Base-by-base conservation (phyloP, 2,329 filamentous ascomycete species). In the Epichloe festucae region DNA sequence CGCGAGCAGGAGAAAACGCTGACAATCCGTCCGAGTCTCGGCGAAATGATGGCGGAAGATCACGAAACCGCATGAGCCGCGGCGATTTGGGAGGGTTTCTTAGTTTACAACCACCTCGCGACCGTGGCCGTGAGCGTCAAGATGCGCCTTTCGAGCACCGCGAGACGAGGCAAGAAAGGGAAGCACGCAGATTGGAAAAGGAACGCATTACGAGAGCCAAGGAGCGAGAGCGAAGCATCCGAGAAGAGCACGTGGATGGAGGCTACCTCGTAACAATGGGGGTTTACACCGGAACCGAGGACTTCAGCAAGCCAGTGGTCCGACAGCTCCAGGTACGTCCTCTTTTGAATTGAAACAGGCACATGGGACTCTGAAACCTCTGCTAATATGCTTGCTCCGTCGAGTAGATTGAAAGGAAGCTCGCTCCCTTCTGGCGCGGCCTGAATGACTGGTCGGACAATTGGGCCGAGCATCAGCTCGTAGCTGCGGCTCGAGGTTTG, bases 391-490 rank as follows among this genome's bases (percentile, higher is more conserved):
- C 36, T 17, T 49, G 36, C 47, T 14, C 35, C 38, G 21, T 40
- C 36, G 3, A 54, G 44, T 56, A 97, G 91, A 89, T 98, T 65
- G 93, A 98, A 69, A 80, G 93, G 59, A 84, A 86, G 55, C 70
- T 98, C 55, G 93, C 93, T 42, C 93, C 93, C 0, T 98, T 98
- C 67, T 98, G 91, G 89, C 84, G 85, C 63, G 93, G 93, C 5
- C 73, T 98, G 4, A 85, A 95, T 57, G 90, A 97, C 66, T 89
- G 93, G 67, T 85, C 84, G 15, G 79, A 87, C 21, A 86, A 81
- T 49, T 98, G 93, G 93, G 86, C 89, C 12, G 93, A 98, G 63
- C 84, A 93, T 67, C 93, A 98, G 68, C 80, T 98, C n/a, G 81
- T 96, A 60, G 89, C 91, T 52, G 89, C 88, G 23, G 93, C 85